Base-by-base conservation (phyloP, 163 green algal genomes). In the Trebouxiophyceae sp. region DNA sequence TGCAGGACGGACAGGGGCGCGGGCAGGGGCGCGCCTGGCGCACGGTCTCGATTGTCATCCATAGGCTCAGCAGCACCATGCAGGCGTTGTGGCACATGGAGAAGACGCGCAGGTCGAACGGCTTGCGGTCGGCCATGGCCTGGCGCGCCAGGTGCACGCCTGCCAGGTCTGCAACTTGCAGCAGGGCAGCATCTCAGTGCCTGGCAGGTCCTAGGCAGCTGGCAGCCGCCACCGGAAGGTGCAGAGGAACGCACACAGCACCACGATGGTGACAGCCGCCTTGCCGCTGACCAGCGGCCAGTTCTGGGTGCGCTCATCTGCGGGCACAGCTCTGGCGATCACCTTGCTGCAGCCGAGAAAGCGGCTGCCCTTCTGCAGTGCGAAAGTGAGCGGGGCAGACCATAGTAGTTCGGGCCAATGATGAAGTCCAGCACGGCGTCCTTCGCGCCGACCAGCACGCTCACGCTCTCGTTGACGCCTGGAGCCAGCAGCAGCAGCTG, bases 281-380 rank as follows among this genome's bases (percentile, higher is more conserved):
- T 62, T 61, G 50, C 62, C 63, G 56, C 73, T 31, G 16, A 69
- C 63, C 0, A 79, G 62, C 1, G 72, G 72, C 72, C 72, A 79
- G 33, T 64, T 54, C 5, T 33, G 22, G 2, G 61, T 60, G 32
- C 72, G 63, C 16, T 57, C 24, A 69, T 79, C 72, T 78, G 71
- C 47, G 26, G 47, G 57, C 63, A 1, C 74, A 69, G 2, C 71
- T 90, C 24, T 89, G 88, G 62, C 59, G 69, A 5, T 28, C 59
- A n/a, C n/a, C n/a, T n/a, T n/a, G n/a, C n/a, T n/a, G n/a, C n/a
- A n/a, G n/a, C n/a, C n/a, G n/a, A n/a, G n/a, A n/a, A n/a, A n/a
- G n/a, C n/a, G n/a, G n/a, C n/a, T n/a, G n/a, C n/a, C n/a, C n/a
- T n/a, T n/a, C n/a, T n/a, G n/a, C n/a, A n/a, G n/a, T n/a, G n/a